Conservation (phyloP, 1,284 basidiomycete genomes). For the Trametes pubescens region DNA sequence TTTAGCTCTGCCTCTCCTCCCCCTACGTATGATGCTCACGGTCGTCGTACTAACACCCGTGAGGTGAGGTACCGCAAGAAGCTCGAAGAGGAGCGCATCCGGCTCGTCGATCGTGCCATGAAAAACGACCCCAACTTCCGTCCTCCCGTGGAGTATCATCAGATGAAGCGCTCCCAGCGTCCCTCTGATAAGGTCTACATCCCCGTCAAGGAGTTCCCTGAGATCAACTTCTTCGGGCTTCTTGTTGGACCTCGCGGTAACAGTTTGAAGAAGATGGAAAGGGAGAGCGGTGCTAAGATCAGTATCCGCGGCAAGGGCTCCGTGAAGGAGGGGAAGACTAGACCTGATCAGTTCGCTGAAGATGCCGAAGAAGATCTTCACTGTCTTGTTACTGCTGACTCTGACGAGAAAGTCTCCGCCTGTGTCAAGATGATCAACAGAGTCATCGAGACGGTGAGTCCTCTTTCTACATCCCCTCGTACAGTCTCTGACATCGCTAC, state of each 20-base stretch:
- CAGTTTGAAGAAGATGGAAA: slow-evolving; percentile 99
- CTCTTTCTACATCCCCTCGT: not conserved
- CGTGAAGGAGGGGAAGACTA: slow-evolving; percentile 98
- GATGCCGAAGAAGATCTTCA: slow-evolving; percentile 99
- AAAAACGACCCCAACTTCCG: slow-evolving; percentile 98
- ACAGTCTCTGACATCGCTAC: slow-evolving; percentile 22
- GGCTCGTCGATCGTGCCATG: slow-evolving; percentile 94
- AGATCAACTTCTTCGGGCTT: slow-evolving; percentile 99
- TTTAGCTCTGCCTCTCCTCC: slow-evolving; percentile 93
- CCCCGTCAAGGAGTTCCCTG: slow-evolving; percentile 99
- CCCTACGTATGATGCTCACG: slow-evolving; percentile 96
- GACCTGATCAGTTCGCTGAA: slow-evolving; percentile 91
- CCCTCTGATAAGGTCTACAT: slow-evolving; percentile 99
- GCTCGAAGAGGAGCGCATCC: slow-evolving; percentile 95
- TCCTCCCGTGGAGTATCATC: slow-evolving; percentile 95
- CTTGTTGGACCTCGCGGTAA: slow-evolving; percentile 99
- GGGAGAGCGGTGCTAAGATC: slow-evolving; percentile 98
- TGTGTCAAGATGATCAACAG: slow-evolving; percentile 97
- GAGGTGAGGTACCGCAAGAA: slow-evolving; percentile 98
- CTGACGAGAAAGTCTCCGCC: slow-evolving; percentile 88
- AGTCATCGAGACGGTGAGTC: slow-evolving; percentile 95
- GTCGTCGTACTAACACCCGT: slow-evolving; percentile 97
- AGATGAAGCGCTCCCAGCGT: slow-evolving; percentile 89
- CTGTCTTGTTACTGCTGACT: slow-evolving; percentile 94
- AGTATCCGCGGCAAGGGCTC: slow-evolving; percentile 98